Evolutionary conservation across 2,329 filamentous ascomycete species (phyloP), one percentile per base, ranked within the genome.

Genomic region (Fusarium clavum): DNA sequence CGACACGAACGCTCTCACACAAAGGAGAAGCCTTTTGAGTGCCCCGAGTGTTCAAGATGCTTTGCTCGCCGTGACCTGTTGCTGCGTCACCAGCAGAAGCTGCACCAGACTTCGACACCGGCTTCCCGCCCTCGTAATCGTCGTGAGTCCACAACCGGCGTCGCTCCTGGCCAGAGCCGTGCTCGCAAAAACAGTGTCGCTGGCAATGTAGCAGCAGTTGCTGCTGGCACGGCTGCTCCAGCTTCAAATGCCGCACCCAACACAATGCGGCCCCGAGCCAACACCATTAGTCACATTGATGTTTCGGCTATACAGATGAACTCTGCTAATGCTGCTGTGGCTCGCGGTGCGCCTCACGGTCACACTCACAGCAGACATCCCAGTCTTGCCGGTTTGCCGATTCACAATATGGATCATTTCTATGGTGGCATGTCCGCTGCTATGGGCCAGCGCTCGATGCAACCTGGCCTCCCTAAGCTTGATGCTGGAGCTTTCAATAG

Each of bases 11-110:
- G 96, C 68, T 97, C 94, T n/a, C 94, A 98, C 79, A 98, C 94
- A 46, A 98, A 99, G 80, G 94, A 99, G 83, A 99, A 99, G 85
- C 96, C 96, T 2, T 99, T 99, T 76, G 94, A 98, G 81, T 99
- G 96, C 77, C 93, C 94, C 29, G 94, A 98, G 80, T 99, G 96
- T 81, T 88, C 93, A 40, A 86, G 96, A 82, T 98, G 96, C 83
- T 99, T 99, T 81, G 96, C 96, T 64, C 90, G 96, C 66, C 90
- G 96, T 72, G 96, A 99, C 81, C 83, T 99, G 73, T 87, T 99
- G 58, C 84, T 99, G 72, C 90, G 96, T 64, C 96, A 99, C 82
- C 96, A 99, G 86, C 96, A 99, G 85, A 99, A 99, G 85, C 88
- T 99, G 49, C 96, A 99, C 79, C 94, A 97, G 86, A 94, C 94